Evolutionary conservation across 2,329 filamentous ascomycete genomes (phyloP).

Genomic region (Nemania sp.): DNA sequence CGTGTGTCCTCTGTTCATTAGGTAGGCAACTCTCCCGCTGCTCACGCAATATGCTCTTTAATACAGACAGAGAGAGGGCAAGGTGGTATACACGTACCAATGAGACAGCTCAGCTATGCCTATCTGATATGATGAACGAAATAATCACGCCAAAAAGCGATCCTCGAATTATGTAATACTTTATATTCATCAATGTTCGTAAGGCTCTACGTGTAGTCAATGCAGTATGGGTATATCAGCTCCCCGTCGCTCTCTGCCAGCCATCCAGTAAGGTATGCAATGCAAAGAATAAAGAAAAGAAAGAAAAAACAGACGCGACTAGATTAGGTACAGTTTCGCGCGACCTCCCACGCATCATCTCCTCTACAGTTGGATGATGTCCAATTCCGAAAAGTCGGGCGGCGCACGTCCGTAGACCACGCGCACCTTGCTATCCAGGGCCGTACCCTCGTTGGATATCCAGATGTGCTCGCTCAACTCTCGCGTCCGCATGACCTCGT

Average conservation of each 20-base stretch:
- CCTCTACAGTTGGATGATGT: conserved; percentile 75
- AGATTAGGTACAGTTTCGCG: conserved; percentile 28
- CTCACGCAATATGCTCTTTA: neutral
- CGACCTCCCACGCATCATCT: conserved; percentile 8
- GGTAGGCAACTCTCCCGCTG: neutral
- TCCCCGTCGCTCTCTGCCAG: neutral
- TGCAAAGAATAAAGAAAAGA: conserved; percentile 1
- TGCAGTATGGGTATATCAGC: conserved; percentile 26
- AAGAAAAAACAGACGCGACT: conserved; percentile 1
- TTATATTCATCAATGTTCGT: conserved; percentile 7
- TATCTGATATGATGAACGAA: too few relatives aligned
- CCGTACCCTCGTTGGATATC: conserved; percentile 93
- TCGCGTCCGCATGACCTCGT: conserved; percentile 81
- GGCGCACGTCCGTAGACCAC: conserved; percentile 85
- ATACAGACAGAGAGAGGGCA: too few relatives aligned
- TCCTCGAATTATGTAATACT: conserved; percentile 7
- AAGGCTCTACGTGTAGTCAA: conserved; percentile 23
- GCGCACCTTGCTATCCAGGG: conserved; percentile 79
- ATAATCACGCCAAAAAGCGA: neutral
- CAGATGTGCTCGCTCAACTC: conserved; percentile 79
- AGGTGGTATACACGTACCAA: too few relatives aligned
- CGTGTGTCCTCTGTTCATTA: too few relatives aligned
- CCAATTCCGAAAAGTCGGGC: conserved; percentile 86
- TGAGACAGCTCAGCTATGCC: too few relatives aligned
- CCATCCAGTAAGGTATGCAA: conserved; percentile 1